phyloP scores from a whole-genome alignment of 176 grass and related monocot species.

The Cymbopogon citratus region DNA sequence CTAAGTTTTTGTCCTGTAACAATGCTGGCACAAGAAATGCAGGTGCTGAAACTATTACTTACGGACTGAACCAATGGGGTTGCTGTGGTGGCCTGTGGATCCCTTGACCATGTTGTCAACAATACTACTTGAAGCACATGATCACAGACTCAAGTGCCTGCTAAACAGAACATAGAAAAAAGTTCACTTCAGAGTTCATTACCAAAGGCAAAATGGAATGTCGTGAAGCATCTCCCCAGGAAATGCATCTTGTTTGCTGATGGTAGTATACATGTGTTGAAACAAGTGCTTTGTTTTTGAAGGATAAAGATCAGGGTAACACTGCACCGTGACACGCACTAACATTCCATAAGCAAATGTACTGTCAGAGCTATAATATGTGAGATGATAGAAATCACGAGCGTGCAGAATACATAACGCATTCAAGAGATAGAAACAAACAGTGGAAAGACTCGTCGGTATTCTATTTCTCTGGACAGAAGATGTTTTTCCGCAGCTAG shows the following conservation, averaged over 20 bases:
- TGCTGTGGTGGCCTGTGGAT: neutral
- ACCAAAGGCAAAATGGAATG: neutral
- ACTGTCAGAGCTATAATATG: too few relatives aligned
- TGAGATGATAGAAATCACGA: too few relatives aligned
- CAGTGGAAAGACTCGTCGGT: too few relatives aligned
- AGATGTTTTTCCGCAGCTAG: too few relatives aligned
- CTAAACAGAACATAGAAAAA: constrained; percentile 1
- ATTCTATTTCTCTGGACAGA: too few relatives aligned
- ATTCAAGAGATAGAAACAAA: too few relatives aligned
- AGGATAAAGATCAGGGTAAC: neutral
- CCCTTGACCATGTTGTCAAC: constrained; percentile 23
- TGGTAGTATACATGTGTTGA: neutral
- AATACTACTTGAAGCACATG: constrained; percentile 2
- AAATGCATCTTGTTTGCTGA: neutral
- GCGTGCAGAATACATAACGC: too few relatives aligned
- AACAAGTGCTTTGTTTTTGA: neutral
- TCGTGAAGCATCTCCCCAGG: neutral
- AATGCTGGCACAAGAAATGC: neutral
- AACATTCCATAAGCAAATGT: too few relatives aligned
- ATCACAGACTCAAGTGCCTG: too few relatives aligned
- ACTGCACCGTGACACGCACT: neutral
- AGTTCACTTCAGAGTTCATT: neutral
- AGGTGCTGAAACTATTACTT: constrained; percentile 13
- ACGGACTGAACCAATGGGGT: constrained; percentile 41
- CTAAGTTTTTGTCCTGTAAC: neutral